These are phyloP conservation scores for Azolla pinnata DNA, from an alignment of 75 land plant species.

Conservation along the genomic window DNA sequence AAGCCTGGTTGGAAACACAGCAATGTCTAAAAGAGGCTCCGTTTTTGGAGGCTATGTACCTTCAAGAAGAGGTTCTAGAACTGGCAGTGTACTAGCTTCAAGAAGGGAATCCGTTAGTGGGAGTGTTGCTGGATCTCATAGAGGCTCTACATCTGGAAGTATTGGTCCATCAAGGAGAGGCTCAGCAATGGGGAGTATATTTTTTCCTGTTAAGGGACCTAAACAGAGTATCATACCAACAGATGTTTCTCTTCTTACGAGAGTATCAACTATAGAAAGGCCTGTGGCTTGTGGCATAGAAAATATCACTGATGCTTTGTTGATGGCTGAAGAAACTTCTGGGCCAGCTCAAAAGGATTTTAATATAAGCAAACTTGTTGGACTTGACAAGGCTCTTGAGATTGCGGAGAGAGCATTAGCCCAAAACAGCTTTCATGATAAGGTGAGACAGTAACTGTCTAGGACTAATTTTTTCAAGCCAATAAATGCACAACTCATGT, in stretches of 20 bases:
- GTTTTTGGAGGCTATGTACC: background rate
- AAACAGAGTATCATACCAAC: background rate
- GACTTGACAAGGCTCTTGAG: slow-evolving; percentile 27
- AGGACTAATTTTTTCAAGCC: too few species aligned
- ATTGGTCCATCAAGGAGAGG: slow-evolving; percentile 24
- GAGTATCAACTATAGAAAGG: slow-evolving; percentile 8
- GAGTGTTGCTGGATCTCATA: slow-evolving; percentile 12
- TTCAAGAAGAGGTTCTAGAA: slow-evolving; percentile 1
- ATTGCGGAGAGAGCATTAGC: slow-evolving; percentile 29
- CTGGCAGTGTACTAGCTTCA: slow-evolving; percentile 14
- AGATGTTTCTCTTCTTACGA: background rate
- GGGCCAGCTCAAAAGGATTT: slow-evolving; percentile 1
- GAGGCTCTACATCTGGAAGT: slow-evolving; percentile 22
- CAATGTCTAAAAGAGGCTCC: slow-evolving; percentile 11
- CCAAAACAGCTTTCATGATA: slow-evolving; percentile 28
- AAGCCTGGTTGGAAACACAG: background rate
- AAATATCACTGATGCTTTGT: slow-evolving; percentile 3
- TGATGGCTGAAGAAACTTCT: background rate
- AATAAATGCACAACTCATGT: too few species aligned
- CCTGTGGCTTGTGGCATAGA: slow-evolving; percentile 9
- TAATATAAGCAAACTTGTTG: slow-evolving; percentile 18
- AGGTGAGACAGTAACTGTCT: too few species aligned
- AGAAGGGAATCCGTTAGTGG: slow-evolving; percentile 18
- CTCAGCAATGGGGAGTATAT: slow-evolving; percentile 17
- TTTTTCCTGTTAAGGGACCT: background rate